Conservation (phyloP, 495 filamentous ascomycete species). For the Penicillium daleae region DNA sequence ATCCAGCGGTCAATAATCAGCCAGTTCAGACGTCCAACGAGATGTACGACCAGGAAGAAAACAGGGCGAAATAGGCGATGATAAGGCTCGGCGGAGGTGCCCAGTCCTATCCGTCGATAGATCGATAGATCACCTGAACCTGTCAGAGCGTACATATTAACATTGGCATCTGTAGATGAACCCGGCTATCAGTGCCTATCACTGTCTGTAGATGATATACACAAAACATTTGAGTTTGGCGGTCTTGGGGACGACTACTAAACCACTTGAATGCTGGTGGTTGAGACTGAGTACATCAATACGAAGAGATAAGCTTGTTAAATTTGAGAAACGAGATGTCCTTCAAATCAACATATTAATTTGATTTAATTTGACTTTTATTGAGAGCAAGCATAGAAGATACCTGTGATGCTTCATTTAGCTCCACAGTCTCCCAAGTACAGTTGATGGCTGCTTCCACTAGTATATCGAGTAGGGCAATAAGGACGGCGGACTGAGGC, state of each 20-base stretch:
- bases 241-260: too few species aligned
- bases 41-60: neutral
- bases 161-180: neutral
- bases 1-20: neutral
- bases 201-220: too few species aligned
- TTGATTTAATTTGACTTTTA: neutral
- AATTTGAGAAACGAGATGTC: too few species aligned
- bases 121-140: neutral
- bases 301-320: too few species aligned
- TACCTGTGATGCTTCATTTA: neutral
- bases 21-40: neutral
- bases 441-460: too few species aligned
- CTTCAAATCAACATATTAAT: neutral
- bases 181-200: neutral
- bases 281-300: neutral
- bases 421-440: neutral
- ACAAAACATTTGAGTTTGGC: too few species aligned
- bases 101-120: neutral
- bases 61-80: conserved; percentile 3
- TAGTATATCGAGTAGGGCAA: too few species aligned
- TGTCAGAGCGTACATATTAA: neutral
- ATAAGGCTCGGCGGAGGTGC: neutral
- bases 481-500: neutral
- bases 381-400: neutral
- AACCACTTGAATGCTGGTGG: neutral